These are phyloP conservation scores for Litsea cubeba DNA, from an alignment of 164 flowering plant genomes.

Conservation along the genomic window DNA sequence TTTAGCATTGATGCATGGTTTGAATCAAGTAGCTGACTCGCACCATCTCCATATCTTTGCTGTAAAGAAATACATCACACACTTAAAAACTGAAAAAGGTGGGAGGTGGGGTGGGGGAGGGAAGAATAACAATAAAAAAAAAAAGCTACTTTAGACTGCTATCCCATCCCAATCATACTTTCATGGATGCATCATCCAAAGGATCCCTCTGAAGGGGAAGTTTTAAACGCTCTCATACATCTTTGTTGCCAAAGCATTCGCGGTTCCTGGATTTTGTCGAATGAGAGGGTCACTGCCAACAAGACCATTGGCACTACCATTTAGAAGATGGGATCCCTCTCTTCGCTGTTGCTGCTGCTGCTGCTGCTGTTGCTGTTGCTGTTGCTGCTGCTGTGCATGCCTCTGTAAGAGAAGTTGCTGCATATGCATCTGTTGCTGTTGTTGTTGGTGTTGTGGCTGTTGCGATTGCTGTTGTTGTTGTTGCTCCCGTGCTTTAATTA, in stretches of 20 bases:
- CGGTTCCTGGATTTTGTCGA: slow-evolving; percentile 67
- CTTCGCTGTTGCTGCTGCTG: slow-evolving; percentile 55
- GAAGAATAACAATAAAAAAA: neutral
- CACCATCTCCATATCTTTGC: slow-evolving; percentile 81
- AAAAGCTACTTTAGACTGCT: neutral
- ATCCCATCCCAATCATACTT: slow-evolving; percentile 33
- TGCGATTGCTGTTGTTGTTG: slow-evolving; percentile 35
- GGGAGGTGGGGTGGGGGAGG: neutral
- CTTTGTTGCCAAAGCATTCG: slow-evolving; percentile 86
- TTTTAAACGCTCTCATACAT: slow-evolving; percentile 88
- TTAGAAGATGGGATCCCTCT: slow-evolving; percentile 73
- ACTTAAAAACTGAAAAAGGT: neutral
- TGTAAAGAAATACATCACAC: slow-evolving; percentile 26
- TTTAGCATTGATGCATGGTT: slow-evolving; percentile 77
- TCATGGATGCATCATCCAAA: slow-evolving; percentile 81
- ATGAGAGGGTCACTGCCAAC: slow-evolving; percentile 64
- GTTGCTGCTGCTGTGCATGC: slow-evolving; percentile 64
- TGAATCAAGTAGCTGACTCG: slow-evolving; percentile 74
- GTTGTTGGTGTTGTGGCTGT: slow-evolving; percentile 51
- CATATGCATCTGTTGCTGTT: slow-evolving; percentile 71
- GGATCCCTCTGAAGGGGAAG: slow-evolving; percentile 77
- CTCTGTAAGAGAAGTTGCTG: slow-evolving; percentile 66
- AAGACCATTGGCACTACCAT: slow-evolving; percentile 73
- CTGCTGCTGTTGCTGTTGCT: slow-evolving; percentile 45
- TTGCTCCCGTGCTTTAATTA: slow-evolving; percentile 45